Base-by-base conservation (phyloP, 345 rosid genomes). In the Populus ilicifolia region DNA sequence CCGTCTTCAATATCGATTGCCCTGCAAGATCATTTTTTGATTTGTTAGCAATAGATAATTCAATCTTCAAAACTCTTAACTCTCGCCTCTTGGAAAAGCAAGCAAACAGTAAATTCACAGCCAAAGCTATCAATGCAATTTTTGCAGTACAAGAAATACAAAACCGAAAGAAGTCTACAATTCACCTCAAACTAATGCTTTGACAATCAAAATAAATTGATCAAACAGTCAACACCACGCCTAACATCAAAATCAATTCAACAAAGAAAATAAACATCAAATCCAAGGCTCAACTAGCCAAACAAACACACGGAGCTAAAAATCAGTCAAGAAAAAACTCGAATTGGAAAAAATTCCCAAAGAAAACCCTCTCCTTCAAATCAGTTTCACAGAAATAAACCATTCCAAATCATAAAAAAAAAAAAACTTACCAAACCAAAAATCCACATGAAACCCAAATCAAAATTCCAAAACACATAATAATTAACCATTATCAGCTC, bases 1-100 rank as follows among this genome's bases (percentile, higher is more conserved):
- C 90, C 20, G 88, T 88, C 88, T 87, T 92, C 83, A 91, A 71
- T 8, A 89, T 38, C 0, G 97, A 88, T 76, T 86, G 94, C 56
- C 89, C 91, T 87, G 89, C 75, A 43, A 77, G 18, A 39, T 30
- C 41, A 72, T 25, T 21, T 50, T 66, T 25, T 30, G 29, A 59
- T 5, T 73, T 39, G 46, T 81, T 46, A 78, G 80, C 33, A 64
- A 73, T 50, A 8, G 41, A 69, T 30, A 38, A 70, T 25, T 54
- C 64, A 23, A 23, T 59, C 64, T 23, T 23, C 27, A 6, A 59
- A 59, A 59, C 64, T 11, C 64, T n/a, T n/a, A 8, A n/a, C 5
- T 59, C 64, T 8, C 12, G 12, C 29, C 27, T 59, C 64, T 25
- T 8, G 63, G 17, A 39, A 72, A 72, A 72, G 13, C 16, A 21